Evolutionary conservation across 1,139 yeast genomes (phyloP), one percentile per base, ranked within the genome.

Genomic region (Candida sanyaensis): DNA sequence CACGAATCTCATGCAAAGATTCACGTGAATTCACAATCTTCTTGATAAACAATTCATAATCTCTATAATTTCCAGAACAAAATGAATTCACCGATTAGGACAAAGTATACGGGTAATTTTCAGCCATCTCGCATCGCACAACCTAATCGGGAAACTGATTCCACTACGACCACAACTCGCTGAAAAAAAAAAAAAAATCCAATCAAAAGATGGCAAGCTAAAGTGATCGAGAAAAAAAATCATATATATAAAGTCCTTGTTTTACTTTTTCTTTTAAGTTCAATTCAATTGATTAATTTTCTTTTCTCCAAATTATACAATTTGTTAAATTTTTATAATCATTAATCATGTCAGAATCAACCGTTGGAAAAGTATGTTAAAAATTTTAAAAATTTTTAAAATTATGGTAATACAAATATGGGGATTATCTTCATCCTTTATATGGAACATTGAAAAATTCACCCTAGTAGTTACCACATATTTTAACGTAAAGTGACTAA

Each of bases 341-440:
- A 39, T 42, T 37, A 31, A 48, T 8, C 12, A 62, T 62, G 66
- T 57, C 64, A 46, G 64, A 62, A 46, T 64, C 68, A 29, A 69
- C 73, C 42, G 65, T 59, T 52, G 75, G 74, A 59, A 68, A 69
- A 56, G 75, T 69, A 65, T 42, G 75, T 67, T 43, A 11, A n/a
- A 32, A 12, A 8, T 32, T 12, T 10, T 6, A 23, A 27, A 5
- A 8, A 24, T 24, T 36, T 11, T 5, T 29, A 11, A 27, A 12
- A 37, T 23, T 26, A 21, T n/a, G 10, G 21, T 17, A 17, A 17
- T 17, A 3, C 21, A 17, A 17, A 26, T 36, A 23, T 38, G 27
- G 33, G 13, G 23, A 30, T 36, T 13, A 29, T 31, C 23, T 23
- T 17, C 21, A 36, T 41, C 12, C 17, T 32, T 33, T 43, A 33